A percentile compares a stretch with the other conserved stretches of the same genome.
These are phyloP conservation scores for Diaporthe sp. DNA, from an alignment of 2,329 filamentous ascomycete species.

Conservation along the genomic window DNA sequence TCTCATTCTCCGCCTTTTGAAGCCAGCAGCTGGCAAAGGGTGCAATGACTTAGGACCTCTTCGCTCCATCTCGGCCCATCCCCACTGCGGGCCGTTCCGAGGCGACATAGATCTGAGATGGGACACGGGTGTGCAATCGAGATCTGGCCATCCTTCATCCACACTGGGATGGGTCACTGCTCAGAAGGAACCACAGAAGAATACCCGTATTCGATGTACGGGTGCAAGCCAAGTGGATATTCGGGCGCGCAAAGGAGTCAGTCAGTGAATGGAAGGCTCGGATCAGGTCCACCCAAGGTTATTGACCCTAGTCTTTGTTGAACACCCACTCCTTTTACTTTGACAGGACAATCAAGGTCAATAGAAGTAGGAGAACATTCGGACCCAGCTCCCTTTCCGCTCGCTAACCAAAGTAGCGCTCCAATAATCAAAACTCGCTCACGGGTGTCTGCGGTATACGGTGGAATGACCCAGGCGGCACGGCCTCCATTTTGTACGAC, in stretches of 20 bases:
- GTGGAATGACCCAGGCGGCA: not conserved
- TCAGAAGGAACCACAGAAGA: not conserved
- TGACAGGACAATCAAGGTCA: not conserved
- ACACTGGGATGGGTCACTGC: not conserved
- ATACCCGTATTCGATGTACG: not conserved
- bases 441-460: too few relatives aligned
- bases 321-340: not conserved
- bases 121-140: not conserved
- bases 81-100: slow-evolving; percentile 22
- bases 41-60: not conserved
- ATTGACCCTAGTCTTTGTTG: not conserved
- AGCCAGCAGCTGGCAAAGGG: not conserved
- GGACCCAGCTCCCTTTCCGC: too few relatives aligned
- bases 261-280: not conserved
- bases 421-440: not conserved
- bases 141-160: not conserved
- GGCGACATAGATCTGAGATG: not conserved
- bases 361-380: not conserved
- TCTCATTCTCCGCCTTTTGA: not conserved
- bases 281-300: not conserved
- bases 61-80: not conserved
- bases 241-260: too few relatives aligned
- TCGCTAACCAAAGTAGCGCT: not conserved
- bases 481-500: not conserved
- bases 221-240: not conserved